Percentiles rank a stretch among this genome's conserved stretches.
These are phyloP conservation scores for Terana coerulea DNA, from an alignment of 768 basidiomycete species.

Conservation along the genomic window DNA sequence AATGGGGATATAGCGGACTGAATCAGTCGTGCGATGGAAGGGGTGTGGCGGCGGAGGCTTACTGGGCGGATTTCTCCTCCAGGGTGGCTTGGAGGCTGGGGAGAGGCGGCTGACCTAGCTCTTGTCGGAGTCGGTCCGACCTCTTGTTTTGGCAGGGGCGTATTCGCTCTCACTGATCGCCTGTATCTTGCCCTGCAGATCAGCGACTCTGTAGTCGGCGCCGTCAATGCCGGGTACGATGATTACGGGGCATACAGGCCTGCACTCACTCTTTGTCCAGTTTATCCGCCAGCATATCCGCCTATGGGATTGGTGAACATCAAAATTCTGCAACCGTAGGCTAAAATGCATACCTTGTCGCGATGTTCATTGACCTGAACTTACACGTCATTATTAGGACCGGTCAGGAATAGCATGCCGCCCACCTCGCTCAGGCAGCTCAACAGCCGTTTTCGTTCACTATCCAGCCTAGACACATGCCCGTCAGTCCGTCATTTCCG, in stretches of 20 bases:
- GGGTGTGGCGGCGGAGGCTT: no score
- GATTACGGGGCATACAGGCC: no score
- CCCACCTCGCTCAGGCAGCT: slow-evolving; percentile 61
- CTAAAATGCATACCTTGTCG: slow-evolving; percentile 49
- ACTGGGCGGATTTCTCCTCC: slow-evolving; percentile 63
- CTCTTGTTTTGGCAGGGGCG: slow-evolving; percentile 63
- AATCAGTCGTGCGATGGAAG: no score
- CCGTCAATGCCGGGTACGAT: slow-evolving; percentile 10
- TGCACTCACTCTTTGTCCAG: slow-evolving; percentile 63
- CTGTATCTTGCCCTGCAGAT: slow-evolving; percentile 65
- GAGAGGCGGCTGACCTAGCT: slow-evolving; percentile 72
- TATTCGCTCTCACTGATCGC: slow-evolving; percentile 75
- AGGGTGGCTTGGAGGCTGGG: slow-evolving; percentile 69
- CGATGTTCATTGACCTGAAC: slow-evolving; percentile 75
- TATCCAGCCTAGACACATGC: slow-evolving; percentile 53
- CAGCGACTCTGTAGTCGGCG: slow-evolving; percentile 64
- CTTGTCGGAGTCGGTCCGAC: slow-evolving; percentile 72
- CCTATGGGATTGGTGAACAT: no score
- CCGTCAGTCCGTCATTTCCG: background rate
- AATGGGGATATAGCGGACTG: no score
- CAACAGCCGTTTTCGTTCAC: slow-evolving; percentile 67
- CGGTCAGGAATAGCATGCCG: slow-evolving; percentile 5
- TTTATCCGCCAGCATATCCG: slow-evolving; percentile 64
- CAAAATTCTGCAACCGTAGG: background rate
- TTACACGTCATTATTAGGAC: slow-evolving; percentile 6